phyloP scores from a whole-genome alignment of 768 basidiomycete genomes.

The Rubroboletus satanas region DNA sequence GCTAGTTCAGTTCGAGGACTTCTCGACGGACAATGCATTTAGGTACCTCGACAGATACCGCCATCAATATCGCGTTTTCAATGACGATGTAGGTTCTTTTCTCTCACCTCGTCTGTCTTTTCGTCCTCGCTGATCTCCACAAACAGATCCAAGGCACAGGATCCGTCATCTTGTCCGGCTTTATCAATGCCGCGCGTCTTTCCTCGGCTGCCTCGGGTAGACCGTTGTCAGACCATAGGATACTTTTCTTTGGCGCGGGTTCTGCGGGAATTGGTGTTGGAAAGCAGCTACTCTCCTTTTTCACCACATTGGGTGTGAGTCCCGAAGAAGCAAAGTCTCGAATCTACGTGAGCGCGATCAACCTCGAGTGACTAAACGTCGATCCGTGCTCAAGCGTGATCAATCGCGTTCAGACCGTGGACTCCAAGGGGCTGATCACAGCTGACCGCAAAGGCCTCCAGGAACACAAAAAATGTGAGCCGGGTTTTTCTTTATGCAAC shows the following conservation, averaged over 20 bases:
- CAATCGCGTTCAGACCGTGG: conserved; percentile 51
- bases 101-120: not conserved
- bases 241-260: conserved; percentile 57
- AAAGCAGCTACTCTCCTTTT: conserved; percentile 46
- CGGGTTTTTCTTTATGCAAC: not conserved
- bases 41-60: conserved; percentile 64
- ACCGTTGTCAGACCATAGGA: conserved; percentile 46
- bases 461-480: conserved; percentile 69
- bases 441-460: conserved; percentile 64
- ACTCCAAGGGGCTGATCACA: conserved; percentile 74
- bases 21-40: conserved; percentile 78
- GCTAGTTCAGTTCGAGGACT: conserved; percentile 75
- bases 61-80: conserved; percentile 57
- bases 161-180: conserved; percentile 70
- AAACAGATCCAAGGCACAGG: conserved; percentile 66
- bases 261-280: conserved; percentile 53
- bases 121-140: not conserved
- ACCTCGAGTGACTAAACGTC: not conserved
- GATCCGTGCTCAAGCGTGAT: conserved; percentile 11
- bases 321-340: conserved; percentile 62
- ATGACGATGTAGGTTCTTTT: conserved; percentile 58
- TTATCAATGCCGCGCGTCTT: conserved; percentile 67
- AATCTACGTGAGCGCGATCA: conserved; percentile 53
- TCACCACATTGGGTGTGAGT: conserved; percentile 50
- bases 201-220: conserved; percentile 44